Evolutionary conservation across 1,284 basidiomycete species (phyloP), one percentile per base, ranked within the genome.

Genomic region (Ganoderma lucidum): DNA sequence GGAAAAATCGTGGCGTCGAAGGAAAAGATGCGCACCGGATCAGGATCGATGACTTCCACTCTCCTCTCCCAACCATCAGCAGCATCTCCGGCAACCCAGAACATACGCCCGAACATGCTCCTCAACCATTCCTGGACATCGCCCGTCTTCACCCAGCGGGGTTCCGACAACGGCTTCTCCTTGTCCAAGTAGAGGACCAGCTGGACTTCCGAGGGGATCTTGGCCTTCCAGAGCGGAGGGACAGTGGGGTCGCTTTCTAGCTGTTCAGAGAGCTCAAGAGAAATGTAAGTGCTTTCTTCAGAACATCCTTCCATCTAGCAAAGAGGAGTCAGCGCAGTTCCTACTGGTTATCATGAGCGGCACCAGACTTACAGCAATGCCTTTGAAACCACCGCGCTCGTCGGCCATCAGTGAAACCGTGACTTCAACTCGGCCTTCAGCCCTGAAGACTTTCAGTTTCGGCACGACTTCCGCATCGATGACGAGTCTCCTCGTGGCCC

Each of bases 101-200:
- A 92, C 87, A 92, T 91, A 37, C 91, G 87, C 1, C 90, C 94
- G 80, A 93, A 95, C 86, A 95, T 94, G 78, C 91, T 94, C 76
- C 90, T 90, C 70, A 98, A 83, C 95, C 96, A 98, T 62, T 96
- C 95, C 74, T 96, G 93, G 23, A 97, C 88, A 78, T 97, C 95
- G 58, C 97, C 96, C 3, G 93, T 94, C 79, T 95, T 95, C 59
- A 96, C 94, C 97, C 97, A 99, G 78, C 95, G 93, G 2, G 97
- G 95, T 80, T 99, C 96, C 10, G 95, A 96, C 39, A 98, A 82
- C 0, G 97, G 96, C 69, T 93, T 90, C 53, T 89, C 90, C 68
- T 89, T 93, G 80, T 99, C 97, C 67, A 99, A 86, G 80, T 94
- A 88, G 37, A 90, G 87, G 37, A 87, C 77, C 39, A 95, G 81